Percentiles rank a stretch among this genome's conserved stretches.
Conservation (phyloP, 1,139 yeast genomes). For the Suhomyces panamericanus region DNA sequence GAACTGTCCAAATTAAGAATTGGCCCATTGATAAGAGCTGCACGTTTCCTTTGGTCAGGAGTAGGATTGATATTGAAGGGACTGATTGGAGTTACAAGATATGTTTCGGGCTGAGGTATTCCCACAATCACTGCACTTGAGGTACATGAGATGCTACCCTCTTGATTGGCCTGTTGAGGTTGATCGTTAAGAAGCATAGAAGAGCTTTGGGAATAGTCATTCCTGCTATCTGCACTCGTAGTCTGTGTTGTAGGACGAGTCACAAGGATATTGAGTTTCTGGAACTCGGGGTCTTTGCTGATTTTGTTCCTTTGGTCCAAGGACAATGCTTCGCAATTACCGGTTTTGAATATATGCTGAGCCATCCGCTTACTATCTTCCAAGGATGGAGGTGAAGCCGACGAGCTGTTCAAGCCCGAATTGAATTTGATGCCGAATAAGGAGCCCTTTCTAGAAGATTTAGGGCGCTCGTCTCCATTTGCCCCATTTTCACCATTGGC, state of each 20-base stretch:
- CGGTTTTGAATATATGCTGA: slow-evolving; percentile 31
- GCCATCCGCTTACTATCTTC: slow-evolving; percentile 14
- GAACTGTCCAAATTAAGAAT: slow-evolving; percentile 77
- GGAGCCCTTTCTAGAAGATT: slow-evolving; percentile 37
- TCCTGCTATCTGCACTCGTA: slow-evolving; percentile 17
- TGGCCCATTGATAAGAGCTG: slow-evolving; percentile 82
- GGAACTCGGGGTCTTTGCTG: slow-evolving; percentile 34
- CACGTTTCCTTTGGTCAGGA: slow-evolving; percentile 75
- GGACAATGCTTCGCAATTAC: slow-evolving; percentile 36
- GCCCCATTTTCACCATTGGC: slow-evolving; percentile 3
- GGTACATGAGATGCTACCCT: slow-evolving; percentile 24
- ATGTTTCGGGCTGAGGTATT: slow-evolving; percentile 45
- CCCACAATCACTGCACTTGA: slow-evolving; percentile 44
- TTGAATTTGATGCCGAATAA: slow-evolving; percentile 45
- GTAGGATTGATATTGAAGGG: slow-evolving; percentile 54
- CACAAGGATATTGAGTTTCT: slow-evolving; percentile 35
- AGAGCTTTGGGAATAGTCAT: slow-evolving; percentile 39
- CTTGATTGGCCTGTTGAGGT: slow-evolving; percentile 14
- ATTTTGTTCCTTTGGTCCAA: slow-evolving; percentile 39
- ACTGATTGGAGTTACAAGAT: slow-evolving; percentile 36
- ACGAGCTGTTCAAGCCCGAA: slow-evolving; percentile 12
- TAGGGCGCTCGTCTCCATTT: slow-evolving; percentile 27
- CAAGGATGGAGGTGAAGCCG: slow-evolving; percentile 1
- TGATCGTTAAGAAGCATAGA: slow-evolving; percentile 35
- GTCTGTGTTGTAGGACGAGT: slow-evolving; percentile 34